phyloP scores from a whole-genome alignment of 768 basidiomycete species.

The Pleurotus ostreatus region DNA sequence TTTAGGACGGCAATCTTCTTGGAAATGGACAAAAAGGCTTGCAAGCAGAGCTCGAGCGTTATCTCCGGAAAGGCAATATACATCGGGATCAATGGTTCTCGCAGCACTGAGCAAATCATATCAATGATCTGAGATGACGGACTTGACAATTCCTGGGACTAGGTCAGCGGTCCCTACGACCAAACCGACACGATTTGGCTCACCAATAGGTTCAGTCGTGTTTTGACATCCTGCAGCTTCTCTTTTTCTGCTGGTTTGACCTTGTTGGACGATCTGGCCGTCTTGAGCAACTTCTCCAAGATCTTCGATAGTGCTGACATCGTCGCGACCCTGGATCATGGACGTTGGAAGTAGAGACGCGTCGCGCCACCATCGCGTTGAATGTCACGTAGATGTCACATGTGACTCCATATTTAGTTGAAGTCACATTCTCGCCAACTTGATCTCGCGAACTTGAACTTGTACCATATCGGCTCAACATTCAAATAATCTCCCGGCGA shows the following conservation, averaged over 20 bases:
- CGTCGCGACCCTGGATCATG: neutral
- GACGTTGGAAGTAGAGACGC: conserved; percentile 4
- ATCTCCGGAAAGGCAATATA: conserved; percentile 34
- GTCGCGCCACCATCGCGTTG: neutral
- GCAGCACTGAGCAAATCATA: conserved; percentile 36
- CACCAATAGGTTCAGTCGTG: conserved; percentile 1
- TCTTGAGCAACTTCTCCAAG: neutral
- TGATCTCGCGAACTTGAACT: too few species aligned
- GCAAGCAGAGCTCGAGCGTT: conserved; percentile 36
- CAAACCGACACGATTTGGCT: neutral
- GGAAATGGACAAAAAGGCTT: conserved; percentile 36
- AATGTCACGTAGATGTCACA: neutral
- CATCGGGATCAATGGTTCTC: conserved; percentile 38
- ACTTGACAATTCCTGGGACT: conserved; percentile 17
- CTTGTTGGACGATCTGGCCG: neutral
- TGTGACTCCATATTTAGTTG: neutral
- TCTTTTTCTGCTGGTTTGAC: neutral
- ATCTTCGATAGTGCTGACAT: neutral
- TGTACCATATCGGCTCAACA: neutral
- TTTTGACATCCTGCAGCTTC: neutral
- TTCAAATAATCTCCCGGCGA: neutral
- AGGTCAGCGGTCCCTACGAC: neutral
- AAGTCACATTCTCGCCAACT: too few species aligned
- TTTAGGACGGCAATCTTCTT: conserved; percentile 27
- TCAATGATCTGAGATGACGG: conserved; percentile 31